Percentiles rank a stretch among this genome's conserved stretches.
Evolutionary conservation across 495 filamentous ascomycete genomes (phyloP).

Genomic region (Glutinoglossum americanum): DNA sequence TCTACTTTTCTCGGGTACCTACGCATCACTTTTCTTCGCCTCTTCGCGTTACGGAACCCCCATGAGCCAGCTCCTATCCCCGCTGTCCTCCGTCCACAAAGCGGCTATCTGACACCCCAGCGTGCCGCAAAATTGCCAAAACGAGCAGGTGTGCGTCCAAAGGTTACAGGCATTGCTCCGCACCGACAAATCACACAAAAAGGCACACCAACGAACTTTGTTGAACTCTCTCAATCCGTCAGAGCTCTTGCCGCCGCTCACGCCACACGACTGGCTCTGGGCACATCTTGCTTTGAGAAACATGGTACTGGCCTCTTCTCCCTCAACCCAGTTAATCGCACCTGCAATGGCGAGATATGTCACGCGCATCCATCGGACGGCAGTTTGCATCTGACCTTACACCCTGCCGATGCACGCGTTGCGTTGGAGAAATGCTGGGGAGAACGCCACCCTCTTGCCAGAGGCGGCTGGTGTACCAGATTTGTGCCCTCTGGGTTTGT

Average conservation of each 20-base stretch:
- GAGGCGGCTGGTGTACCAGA: slow-evolving; percentile 28
- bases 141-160: slow-evolving; percentile 39
- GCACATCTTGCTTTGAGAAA: slow-evolving; percentile 59
- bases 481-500: slow-evolving; percentile 48
- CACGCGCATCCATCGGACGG: slow-evolving; percentile 61
- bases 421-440: slow-evolving; percentile 70
- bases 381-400: slow-evolving; percentile 53
- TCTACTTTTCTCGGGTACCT: slow-evolving; percentile 52
- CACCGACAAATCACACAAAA: slow-evolving; percentile 56
- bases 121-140: slow-evolving; percentile 25
- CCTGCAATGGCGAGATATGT: slow-evolving; percentile 53
- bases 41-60: slow-evolving; percentile 36
- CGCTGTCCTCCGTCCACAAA: slow-evolving; percentile 18
- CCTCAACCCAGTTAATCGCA: slow-evolving; percentile 33
- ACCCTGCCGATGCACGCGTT: slow-evolving; percentile 56
- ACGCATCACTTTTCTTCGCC: slow-evolving; percentile 35
- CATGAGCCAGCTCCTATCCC: slow-evolving; percentile 19
- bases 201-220: background rate
- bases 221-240: background rate
- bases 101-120: slow-evolving; percentile 22
- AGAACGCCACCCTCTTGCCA: slow-evolving; percentile 67
- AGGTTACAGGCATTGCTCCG: slow-evolving; percentile 51
- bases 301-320: slow-evolving; percentile 54
- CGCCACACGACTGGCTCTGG: slow-evolving; percentile 12
- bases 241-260: background rate